These are phyloP conservation scores for Xylaria sp. DNA, from an alignment of 2,329 filamentous ascomycete genomes.

Conservation along the genomic window DNA sequence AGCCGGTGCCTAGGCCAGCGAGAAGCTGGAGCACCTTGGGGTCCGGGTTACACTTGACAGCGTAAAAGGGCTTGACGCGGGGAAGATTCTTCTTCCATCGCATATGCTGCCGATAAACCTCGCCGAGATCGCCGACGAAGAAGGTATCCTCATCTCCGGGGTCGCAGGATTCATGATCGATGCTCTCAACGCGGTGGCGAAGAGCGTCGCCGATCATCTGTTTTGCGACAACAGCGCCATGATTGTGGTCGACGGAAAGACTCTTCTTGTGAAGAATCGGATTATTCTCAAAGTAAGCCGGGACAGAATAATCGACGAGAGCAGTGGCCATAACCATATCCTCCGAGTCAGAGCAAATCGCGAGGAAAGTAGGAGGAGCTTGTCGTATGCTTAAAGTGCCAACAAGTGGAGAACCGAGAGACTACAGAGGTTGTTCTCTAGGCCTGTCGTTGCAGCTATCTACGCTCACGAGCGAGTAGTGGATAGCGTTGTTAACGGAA, in stretches of 20 bases:
- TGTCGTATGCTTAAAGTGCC: constrained; percentile 38
- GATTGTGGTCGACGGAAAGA: constrained; percentile 53
- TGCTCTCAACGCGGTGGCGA: constrained; percentile 82
- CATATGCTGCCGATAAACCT: constrained; percentile 98
- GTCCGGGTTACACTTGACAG: constrained; percentile 99
- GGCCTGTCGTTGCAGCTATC: constrained; percentile 20
- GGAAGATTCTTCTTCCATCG: constrained; percentile 96
- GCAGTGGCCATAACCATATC: constrained; percentile 75
- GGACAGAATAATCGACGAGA: constrained; percentile 65
- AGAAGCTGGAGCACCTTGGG: constrained; percentile 88
- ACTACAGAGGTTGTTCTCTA: constrained; percentile 38
- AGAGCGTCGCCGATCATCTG: constrained; percentile 87
- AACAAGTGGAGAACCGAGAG: constrained; percentile 36
- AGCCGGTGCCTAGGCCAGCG: constrained; percentile 88
- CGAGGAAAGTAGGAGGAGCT: constrained; percentile 35
- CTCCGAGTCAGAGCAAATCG: constrained; percentile 50
- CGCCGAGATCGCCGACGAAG: constrained; percentile 96
- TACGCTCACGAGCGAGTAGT: constrained; percentile 18
- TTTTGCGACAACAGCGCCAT: constrained; percentile 70
- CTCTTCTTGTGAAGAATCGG: constrained; percentile 52
- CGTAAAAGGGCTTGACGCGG: constrained; percentile 96
- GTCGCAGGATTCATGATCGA: constrained; percentile 89
- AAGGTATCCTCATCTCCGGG: constrained; percentile 97
- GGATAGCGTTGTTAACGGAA: constrained; percentile 39
- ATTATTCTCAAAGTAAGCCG: constrained; percentile 63